Conservation (phyloP, 208 protist genomes). For the Leishmania turanica region DNA sequence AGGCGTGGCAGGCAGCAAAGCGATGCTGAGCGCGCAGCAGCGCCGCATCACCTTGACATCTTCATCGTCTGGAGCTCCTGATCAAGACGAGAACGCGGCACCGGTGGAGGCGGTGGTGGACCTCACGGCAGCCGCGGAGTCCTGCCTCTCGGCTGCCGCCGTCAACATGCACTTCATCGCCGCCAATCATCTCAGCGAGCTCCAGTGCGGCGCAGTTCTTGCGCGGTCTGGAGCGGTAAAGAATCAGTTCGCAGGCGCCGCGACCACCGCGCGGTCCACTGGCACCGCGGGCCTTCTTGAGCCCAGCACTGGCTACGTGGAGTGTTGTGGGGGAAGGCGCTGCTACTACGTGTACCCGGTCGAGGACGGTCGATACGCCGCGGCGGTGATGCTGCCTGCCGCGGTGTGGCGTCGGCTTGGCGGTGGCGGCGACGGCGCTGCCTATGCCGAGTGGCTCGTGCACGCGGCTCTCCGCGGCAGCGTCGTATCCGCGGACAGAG, state of each 20-base stretch:
- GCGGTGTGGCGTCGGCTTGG: slow-evolving; percentile 49
- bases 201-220: slow-evolving; percentile 1
- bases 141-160: not conserved
- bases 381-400: slow-evolving; percentile 39
- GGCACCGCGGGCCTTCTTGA: not conserved
- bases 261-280: not conserved
- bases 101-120: slow-evolving; percentile 7
- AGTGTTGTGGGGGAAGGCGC: slow-evolving; percentile 30
- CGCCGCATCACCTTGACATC: not conserved
- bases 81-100: not conserved
- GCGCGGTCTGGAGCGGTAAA: not conserved
- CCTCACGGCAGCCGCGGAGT: not conserved
- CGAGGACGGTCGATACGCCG: slow-evolving; percentile 50
- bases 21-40: not conserved
- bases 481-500: not conserved
- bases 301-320: slow-evolving; percentile 12
- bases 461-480: slow-evolving; percentile 52
- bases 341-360: slow-evolving; percentile 49
- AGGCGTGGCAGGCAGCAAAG: not conserved
- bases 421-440: slow-evolving; percentile 19
- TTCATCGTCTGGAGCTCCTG: not conserved
- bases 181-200: slow-evolving; percentile 8
- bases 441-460: slow-evolving; percentile 32
- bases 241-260: not conserved
- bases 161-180: slow-evolving; percentile 8